Evolutionary conservation across 78 protist genomes (phyloP), one percentile per base, ranked within the genome.

Genomic region (Dictyostelium intermedium): DNA sequence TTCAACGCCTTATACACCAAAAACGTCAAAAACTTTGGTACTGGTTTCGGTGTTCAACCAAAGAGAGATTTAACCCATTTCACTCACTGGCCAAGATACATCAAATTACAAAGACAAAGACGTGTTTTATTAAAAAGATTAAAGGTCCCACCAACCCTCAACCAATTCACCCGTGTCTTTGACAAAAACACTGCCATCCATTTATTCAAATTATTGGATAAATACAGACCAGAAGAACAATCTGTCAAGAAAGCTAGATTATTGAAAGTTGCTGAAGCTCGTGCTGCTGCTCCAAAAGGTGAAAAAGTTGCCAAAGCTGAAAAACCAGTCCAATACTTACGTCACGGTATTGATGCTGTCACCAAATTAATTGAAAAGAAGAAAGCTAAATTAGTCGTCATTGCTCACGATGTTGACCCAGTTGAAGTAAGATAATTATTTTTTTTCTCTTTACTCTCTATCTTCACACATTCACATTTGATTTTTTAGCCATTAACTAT

Each of bases 351-450:
- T 92, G 98, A 99, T 98, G 98, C 98, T 91, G 97, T 99, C 91
- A 96, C 99, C 78, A 66, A 91, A 79, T 92, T 98, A 35, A 86
- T 99, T 76, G 99, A 99, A 98, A 76, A 89, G 93, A 97, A 98
- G 99, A 98, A 97, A 97, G 99, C 99, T n/a, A 27, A 94, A 91
- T 97, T 99, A 43, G 99, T 99, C 60, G 98, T 99, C 85, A 99
- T 99, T 70, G 99, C 99, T 2, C 98, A 97, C 98, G 99, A 99
- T 73, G 99, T 99, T n/a, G 99, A 98, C 96, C 99, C 99, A 81
- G 92, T 99, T 80, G 99, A 99, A 97, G 96, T 66, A 27, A 27
- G 74, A 27, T 66, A 27, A 27, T 11, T 1, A 2, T 11, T 11
- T 66, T 3, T 27, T 23, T 7, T 14, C 27, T 14, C 27, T 10